A percentile compares a stretch with the other conserved stretches of the same genome.
Evolutionary conservation across 75 land plant species (phyloP).

Genomic region (Selaginella tamariscina): DNA sequence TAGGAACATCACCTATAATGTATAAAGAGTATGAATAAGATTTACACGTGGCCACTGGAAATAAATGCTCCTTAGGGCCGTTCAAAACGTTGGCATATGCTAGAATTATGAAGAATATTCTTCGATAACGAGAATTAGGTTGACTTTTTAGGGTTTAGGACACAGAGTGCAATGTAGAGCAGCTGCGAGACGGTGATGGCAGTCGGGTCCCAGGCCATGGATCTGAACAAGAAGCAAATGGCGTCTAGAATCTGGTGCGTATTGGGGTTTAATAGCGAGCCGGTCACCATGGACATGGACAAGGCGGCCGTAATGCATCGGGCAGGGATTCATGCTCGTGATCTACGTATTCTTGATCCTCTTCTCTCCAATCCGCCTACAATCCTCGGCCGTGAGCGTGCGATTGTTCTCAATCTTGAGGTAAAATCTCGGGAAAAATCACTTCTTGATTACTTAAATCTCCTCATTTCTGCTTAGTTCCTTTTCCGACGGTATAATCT

Average conservation of each 20-base stretch:
- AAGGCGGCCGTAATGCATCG: slow-evolving; percentile 91
- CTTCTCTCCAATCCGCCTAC: slow-evolving; percentile 83
- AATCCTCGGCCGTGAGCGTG: slow-evolving; percentile 77
- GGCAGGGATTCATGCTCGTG: slow-evolving; percentile 80
- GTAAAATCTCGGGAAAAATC: slow-evolving; percentile 18
- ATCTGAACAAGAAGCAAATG: slow-evolving; percentile 27
- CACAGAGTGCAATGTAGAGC: too few relatives aligned
- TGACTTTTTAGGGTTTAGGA: too few relatives aligned
- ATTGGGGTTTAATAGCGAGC: slow-evolving; percentile 48
- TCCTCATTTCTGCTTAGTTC: slow-evolving; percentile 1
- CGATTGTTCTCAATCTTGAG: slow-evolving; percentile 93
- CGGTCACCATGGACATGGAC: slow-evolving; percentile 59
- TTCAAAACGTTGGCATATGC: too few relatives aligned
- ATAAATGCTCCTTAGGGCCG: too few relatives aligned
- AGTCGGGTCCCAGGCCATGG: background rate
- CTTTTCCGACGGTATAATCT: background rate
- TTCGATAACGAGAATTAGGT: too few relatives aligned
- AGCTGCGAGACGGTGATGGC: too few relatives aligned
- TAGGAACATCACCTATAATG: too few relatives aligned
- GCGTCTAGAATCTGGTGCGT: slow-evolving; percentile 61
- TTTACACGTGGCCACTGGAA: too few relatives aligned
- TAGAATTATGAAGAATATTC: too few relatives aligned
- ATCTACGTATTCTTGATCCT: slow-evolving; percentile 83
- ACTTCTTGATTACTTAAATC: background rate
- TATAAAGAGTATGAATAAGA: too few relatives aligned